Base-by-base conservation (phyloP, 495 filamentous ascomycete species). In the Thermothielavioides terrestris region DNA sequence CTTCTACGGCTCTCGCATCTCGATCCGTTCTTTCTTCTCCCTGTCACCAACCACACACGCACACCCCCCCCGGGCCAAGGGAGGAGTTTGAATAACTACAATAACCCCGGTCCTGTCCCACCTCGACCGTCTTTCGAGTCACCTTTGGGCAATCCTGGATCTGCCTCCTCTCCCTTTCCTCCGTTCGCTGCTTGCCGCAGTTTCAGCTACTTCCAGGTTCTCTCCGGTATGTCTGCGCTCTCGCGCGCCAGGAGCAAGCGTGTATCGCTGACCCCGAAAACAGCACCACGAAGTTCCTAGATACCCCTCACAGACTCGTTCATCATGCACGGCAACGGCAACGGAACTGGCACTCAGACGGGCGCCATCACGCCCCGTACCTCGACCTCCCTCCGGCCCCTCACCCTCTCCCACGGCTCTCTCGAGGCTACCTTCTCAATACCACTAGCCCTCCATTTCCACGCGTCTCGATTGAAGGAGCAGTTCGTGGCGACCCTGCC, bases 391-490 rank as follows among this genome's bases (percentile, higher is more conserved):
- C 77, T 95, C 51, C 84, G 92, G 50, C 89, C 94, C 31, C 80
- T 98, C 49, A 85, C 84, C 56, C 77, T 98, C 58, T 78, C 80
- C 42, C 92, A 98, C 69, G 92, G 92, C 57, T 90, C 88, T 14
- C 88, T 98, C 65, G 92, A 97, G 59, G 84, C 91, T 62, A 88
- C 89, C 35, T 88, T 97, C 68, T 83, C 95, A 52, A 85, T 98
- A 53, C 92, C 92, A 17, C 96, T 94, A 51, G 82, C 82, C 49
- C 76, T 95, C 53, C 92, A 98, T 70, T 98, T 94, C 77, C 89
- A 89, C 67, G 92, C 92, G 52, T 86, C 88, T 23, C 85, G 92
- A 69, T 77, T 95, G 55, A 89, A 89, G 71, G 88, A 95, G 55
- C 75, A 77, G 41, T 97, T 98, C 68, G 79, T 78, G 34, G 75